Conservation (phyloP, 106 monocot species). For the Amphibolis antarctica region DNA sequence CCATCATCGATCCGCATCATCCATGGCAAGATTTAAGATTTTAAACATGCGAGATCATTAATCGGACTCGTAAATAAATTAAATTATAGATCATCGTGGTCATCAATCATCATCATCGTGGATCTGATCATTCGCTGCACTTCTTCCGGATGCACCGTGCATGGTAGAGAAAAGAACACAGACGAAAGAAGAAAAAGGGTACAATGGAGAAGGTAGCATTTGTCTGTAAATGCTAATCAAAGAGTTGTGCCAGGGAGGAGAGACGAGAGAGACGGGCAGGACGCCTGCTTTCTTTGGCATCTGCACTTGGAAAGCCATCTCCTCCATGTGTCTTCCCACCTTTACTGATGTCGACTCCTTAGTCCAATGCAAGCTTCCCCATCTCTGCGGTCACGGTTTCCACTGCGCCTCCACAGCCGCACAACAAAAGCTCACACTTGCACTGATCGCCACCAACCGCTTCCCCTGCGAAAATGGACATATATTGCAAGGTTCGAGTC, state of each 20-base stretch:
- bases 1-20: no score
- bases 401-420: background rate
- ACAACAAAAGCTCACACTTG: conserved; percentile 1
- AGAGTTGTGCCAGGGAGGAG: background rate
- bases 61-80: no score
- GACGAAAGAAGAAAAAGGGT: background rate
- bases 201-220: background rate
- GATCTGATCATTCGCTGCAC: no score
- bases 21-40: no score
- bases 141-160: no score
- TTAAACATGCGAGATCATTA: no score
- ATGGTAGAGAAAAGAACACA: background rate
- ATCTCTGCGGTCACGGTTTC: conserved; percentile 3
- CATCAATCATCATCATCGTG: no score
- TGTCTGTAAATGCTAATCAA: background rate
- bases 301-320: background rate
- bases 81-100: no score
- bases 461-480: conserved; percentile 6
- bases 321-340: background rate
- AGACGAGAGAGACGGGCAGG: no score
- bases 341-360: background rate
- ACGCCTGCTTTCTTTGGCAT: no score
- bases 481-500: background rate
- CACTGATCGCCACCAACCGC: background rate
- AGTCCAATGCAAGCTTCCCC: background rate